Percentiles rank a stretch among this genome's conserved stretches.
Evolutionary conservation across 805 yeast genomes (phyloP).

Genomic region (Brettanomyces sp.): DNA sequence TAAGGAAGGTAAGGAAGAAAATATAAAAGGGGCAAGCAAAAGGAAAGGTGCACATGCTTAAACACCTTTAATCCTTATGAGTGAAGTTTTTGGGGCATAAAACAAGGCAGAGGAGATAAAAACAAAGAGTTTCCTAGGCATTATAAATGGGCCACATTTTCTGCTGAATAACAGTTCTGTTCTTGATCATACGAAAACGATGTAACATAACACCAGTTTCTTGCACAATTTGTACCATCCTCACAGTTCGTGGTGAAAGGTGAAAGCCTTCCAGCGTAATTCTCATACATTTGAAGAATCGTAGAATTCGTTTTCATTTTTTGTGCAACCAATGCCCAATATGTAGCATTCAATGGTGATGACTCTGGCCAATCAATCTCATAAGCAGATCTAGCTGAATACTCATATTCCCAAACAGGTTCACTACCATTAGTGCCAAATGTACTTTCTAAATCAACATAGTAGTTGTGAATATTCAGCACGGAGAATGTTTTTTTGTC

Average conservation of each 20-base stretch:
- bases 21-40: too few relatives aligned
- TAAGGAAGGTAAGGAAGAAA: too few relatives aligned
- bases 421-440: slow-evolving; percentile 42
- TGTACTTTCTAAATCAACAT: slow-evolving; percentile 50
- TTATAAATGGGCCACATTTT: neutral
- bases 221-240: slow-evolving; percentile 36
- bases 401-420: slow-evolving; percentile 55
- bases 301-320: slow-evolving; percentile 32
- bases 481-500: slow-evolving; percentile 52
- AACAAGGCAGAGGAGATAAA: too few relatives aligned
- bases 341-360: slow-evolving; percentile 57
- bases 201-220: slow-evolving; percentile 32
- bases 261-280: slow-evolving; percentile 42
- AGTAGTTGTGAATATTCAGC: slow-evolving; percentile 51
- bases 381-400: slow-evolving; percentile 54
- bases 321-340: slow-evolving; percentile 52
- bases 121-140: too few relatives aligned
- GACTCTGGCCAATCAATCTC: slow-evolving; percentile 48
- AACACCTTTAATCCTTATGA: too few relatives aligned
- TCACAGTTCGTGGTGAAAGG: slow-evolving; percentile 45
- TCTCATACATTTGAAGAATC: slow-evolving; percentile 40
- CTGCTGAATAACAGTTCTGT: slow-evolving; percentile 1
- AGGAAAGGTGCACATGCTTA: too few relatives aligned
- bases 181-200: slow-evolving; percentile 28
- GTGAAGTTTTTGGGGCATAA: too few relatives aligned